Percentiles rank a stretch among this genome's conserved stretches.
phyloP scores from a whole-genome alignment of 2,329 filamentous ascomycete species.

The Hypoxylon sp. region DNA sequence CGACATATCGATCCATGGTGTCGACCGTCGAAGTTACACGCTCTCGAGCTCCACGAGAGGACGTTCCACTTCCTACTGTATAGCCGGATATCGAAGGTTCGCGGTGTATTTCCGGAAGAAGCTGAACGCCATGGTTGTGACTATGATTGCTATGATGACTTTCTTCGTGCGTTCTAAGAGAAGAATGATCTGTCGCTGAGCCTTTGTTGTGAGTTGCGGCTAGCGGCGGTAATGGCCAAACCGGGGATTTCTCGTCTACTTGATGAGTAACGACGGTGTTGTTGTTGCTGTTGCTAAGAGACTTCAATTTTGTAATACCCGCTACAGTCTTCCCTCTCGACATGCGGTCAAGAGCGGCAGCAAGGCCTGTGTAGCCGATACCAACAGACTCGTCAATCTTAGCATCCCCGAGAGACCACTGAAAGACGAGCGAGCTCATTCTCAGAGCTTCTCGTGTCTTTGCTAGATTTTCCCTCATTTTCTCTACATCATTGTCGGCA shows the following conservation, averaged over 20 bases:
- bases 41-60: constrained; percentile 40
- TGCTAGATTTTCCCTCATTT: constrained; percentile 68
- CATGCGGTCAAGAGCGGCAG: constrained; percentile 72
- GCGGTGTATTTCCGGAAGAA: constrained; percentile 38
- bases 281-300: constrained; percentile 46
- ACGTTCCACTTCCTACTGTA: constrained; percentile 38
- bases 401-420: constrained; percentile 72
- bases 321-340: constrained; percentile 49
- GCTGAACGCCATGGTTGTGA: constrained; percentile 25
- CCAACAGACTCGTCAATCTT: constrained; percentile 71
- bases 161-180: constrained; percentile 34
- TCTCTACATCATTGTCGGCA: constrained; percentile 71
- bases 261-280: constrained; percentile 32
- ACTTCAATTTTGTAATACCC: constrained; percentile 50
- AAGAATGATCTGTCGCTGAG: constrained; percentile 44
- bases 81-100: constrained; percentile 45
- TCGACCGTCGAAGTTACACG: constrained; percentile 41
- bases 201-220: constrained; percentile 30
- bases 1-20: constrained; percentile 29
- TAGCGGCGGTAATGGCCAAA: constrained; percentile 32
- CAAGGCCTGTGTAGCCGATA: constrained; percentile 76
- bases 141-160: background rate
- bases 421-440: constrained; percentile 74
- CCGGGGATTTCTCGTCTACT: constrained; percentile 39
- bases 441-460: constrained; percentile 72